A percentile compares a stretch with the other conserved stretches of the same genome.
phyloP scores from a whole-genome alignment of 1,284 basidiomycete genomes.

The Cutaneotrichosporon arboriforme region DNA sequence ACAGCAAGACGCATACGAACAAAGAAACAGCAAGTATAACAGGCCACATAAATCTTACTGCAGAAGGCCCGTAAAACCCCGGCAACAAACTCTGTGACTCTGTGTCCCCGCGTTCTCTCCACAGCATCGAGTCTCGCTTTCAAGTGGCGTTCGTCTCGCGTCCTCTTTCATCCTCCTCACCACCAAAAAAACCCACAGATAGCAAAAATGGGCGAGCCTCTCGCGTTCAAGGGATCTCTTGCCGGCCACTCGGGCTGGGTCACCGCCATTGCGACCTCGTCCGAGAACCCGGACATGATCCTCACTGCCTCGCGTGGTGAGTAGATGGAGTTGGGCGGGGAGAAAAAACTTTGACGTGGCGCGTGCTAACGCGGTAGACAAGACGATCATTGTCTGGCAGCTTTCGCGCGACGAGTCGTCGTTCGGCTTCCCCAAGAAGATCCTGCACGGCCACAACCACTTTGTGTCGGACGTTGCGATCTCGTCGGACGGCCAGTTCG shows the following conservation, averaged over 20 bases:
- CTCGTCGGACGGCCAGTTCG: slow-evolving; percentile 98
- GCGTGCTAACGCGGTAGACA: slow-evolving; percentile 62
- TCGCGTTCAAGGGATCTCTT: slow-evolving; percentile 87
- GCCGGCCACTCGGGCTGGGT: slow-evolving; percentile 96
- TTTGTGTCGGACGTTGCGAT: slow-evolving; percentile 99
- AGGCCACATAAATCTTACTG: no score
- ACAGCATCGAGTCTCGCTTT: no score
- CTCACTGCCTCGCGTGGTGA: slow-evolving; percentile 92
- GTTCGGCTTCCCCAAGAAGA: slow-evolving; percentile 93
- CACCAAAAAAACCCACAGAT: slow-evolving; percentile 7
- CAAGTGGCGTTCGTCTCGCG: no score
- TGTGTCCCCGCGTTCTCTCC: no score
- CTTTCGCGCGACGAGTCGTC: slow-evolving; percentile 85
- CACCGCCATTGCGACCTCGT: slow-evolving; percentile 92
- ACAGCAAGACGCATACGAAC: no score
- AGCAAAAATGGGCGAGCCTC: slow-evolving; percentile 66
- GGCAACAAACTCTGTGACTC: no score
- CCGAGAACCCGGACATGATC: slow-evolving; percentile 95
- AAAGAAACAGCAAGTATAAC: no score
- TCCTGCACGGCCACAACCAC: slow-evolving; percentile 99
- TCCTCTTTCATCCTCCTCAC: slow-evolving; percentile 21
- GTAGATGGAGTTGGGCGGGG: slow-evolving; percentile 24
- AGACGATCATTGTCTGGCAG: slow-evolving; percentile 99
- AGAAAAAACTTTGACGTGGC: neutral
- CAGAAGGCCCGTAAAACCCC: no score